Conservation (phyloP, 2,329 filamentous ascomycete genomes). For the Cytospora chrysosperma region DNA sequence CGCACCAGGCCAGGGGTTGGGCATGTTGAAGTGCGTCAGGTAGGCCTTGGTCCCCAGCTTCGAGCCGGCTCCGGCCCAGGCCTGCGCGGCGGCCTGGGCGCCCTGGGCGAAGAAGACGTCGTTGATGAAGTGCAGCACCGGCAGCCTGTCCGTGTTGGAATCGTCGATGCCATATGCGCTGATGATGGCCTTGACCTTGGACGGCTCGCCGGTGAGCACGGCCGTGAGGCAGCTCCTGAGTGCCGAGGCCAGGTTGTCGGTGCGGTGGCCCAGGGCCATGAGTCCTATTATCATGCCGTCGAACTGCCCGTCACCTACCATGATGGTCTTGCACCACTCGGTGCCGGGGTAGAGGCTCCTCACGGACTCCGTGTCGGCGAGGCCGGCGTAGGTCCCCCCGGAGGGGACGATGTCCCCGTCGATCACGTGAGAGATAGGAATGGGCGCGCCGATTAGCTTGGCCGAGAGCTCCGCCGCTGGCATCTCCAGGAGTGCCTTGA, state of each 20-base stretch:
- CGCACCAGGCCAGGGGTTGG: slow-evolving; percentile 46
- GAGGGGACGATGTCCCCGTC: slow-evolving; percentile 23
- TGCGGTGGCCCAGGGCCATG: slow-evolving; percentile 7
- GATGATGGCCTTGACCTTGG: slow-evolving; percentile 1
- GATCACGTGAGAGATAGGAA: slow-evolving; percentile 19
- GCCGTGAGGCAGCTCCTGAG: slow-evolving; percentile 10
- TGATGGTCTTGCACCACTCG: slow-evolving; percentile 17
- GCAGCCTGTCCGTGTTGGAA: slow-evolving; percentile 7
- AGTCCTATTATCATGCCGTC: slow-evolving; percentile 20
- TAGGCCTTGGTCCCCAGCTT: slow-evolving; percentile 11
- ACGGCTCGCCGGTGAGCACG: slow-evolving; percentile 9
- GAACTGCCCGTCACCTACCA: slow-evolving; percentile 18
- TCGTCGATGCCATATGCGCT: slow-evolving; percentile 13
- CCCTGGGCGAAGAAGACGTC: slow-evolving; percentile 18
- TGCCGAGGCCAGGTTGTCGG: slow-evolving; percentile 14
- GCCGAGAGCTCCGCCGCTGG: slow-evolving; percentile 16
- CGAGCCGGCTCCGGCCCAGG: slow-evolving; percentile 6
- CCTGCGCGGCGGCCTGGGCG: slow-evolving; percentile 7
- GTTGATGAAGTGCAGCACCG: slow-evolving; percentile 18
- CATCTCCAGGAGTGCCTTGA: slow-evolving; percentile 22
- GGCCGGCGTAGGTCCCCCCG: slow-evolving; percentile 8
- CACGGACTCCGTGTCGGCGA: slow-evolving; percentile 11
- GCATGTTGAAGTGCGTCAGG: slow-evolving; percentile 43
- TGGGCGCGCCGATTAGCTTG: slow-evolving; percentile 11
- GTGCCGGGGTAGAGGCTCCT: slow-evolving; percentile 10